Evolutionary conservation across 148 eudicot genomes (phyloP), one percentile per base, ranked within the genome.

Genomic region (Suaeda aralocaspica): DNA sequence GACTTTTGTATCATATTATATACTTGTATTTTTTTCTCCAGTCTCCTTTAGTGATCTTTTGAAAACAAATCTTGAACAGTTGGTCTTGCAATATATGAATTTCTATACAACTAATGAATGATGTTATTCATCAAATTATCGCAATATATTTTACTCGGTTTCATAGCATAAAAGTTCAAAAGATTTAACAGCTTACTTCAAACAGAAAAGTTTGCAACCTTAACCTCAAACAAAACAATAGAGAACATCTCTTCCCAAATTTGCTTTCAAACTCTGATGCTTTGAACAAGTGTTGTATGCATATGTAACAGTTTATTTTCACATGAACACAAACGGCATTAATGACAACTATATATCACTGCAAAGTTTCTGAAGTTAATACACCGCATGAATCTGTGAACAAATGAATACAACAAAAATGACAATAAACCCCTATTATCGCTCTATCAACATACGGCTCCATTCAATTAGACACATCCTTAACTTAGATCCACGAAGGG

Each of bases 391-490:
- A 36, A 36, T 4, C 0, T 14, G 26, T 61, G 46, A 48, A 21
- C 14, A 50, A 11, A 45, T n/a, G 41, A 65, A 30, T 66, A 42
- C 44, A 72, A 16, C 28, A 56, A 59, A 65, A 39, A 29, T n/a
- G n/a, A 50, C 4, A 51, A 34, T 44, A 63, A 52, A 34, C 29
- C 67, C 39, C 66, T 62, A 14, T 62, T 9, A 26, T 62, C 66
- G 11, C 59, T 62, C 31, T 34, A 46, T 77, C 68, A 44, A 77
- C 63, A 53, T 34, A 62, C 61, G 31, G 51, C 42, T 71, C 30
- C 45, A 30, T 24, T 26, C 67, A 60, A 67, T 2, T 50, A 49
- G 28, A 62, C 48, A 46, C 19, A 45, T 26, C 51, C 48, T 1
- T 9, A 39, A 31, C 61, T 39, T 44, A 46, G 5, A 49, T 66